phyloP scores from a whole-genome alignment of 352 stramenopile genomes.

The Elongisporangium prolatum region DNA sequence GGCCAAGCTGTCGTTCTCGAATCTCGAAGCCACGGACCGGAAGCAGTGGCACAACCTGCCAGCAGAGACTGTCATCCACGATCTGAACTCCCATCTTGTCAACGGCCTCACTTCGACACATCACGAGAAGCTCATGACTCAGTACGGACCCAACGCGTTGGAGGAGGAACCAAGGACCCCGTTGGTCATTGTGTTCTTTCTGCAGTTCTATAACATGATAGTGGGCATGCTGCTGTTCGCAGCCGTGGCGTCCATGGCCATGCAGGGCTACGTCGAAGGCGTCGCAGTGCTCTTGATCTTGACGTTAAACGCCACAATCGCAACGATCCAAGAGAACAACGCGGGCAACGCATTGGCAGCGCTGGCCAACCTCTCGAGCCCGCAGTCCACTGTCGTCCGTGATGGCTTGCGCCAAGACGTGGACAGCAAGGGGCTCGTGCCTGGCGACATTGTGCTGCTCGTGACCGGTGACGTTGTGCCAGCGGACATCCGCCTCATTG shows the following conservation, averaged over 20 bases:
- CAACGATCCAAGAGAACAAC: constrained; percentile 59
- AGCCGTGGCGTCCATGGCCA: constrained; percentile 37
- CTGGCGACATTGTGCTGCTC: constrained; percentile 86
- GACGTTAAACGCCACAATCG: constrained; percentile 50
- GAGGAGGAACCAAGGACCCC: constrained; percentile 57
- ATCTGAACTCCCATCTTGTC: constrained; percentile 48
- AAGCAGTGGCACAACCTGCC: constrained; percentile 49
- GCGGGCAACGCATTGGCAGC: constrained; percentile 59
- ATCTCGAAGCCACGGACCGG: constrained; percentile 43
- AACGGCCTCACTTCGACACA: constrained; percentile 37
- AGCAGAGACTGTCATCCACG: constrained; percentile 37
- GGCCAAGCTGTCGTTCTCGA: constrained; percentile 43
- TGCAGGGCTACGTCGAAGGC: constrained; percentile 65
- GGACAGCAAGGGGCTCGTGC: constrained; percentile 64
- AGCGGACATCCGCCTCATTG: constrained; percentile 86
- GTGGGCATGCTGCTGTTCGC: constrained; percentile 63
- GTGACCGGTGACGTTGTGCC: constrained; percentile 92
- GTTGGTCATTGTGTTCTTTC: constrained; percentile 55
- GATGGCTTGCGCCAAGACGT: constrained; percentile 55
- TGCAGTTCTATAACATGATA: constrained; percentile 84
- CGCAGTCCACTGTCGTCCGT: constrained; percentile 60
- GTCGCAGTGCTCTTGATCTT: constrained; percentile 71
- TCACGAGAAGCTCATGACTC: constrained; percentile 30
- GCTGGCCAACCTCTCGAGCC: constrained; percentile 55
- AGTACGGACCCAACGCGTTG: constrained; percentile 53